These are phyloP conservation scores for Skeletonema marinoi DNA, from an alignment of 108 stramenopile species.

Conservation along the genomic window DNA sequence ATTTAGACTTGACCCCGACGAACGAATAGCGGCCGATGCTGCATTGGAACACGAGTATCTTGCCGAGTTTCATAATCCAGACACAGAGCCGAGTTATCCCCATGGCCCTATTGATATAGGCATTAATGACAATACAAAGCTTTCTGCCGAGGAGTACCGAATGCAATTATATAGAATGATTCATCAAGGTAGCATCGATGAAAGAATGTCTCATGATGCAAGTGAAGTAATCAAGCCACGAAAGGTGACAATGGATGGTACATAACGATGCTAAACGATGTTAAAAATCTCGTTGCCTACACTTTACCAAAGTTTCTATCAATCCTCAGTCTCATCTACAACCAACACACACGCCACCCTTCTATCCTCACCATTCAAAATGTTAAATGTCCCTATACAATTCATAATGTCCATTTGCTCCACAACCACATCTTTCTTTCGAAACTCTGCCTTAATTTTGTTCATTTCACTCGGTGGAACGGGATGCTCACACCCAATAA, in stretches of 20 bases:
- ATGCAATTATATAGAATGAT: slow-evolving; percentile 41
- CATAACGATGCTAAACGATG: too few species aligned
- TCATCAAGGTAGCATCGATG: not conserved
- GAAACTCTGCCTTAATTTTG: slow-evolving; percentile 51
- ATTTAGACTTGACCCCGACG: slow-evolving; percentile 74
- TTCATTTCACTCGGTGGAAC: slow-evolving; percentile 56
- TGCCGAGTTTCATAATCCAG: slow-evolving; percentile 78
- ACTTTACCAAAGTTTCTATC: not conserved
- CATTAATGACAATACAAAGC: slow-evolving; percentile 52
- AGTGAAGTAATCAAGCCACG: not conserved
- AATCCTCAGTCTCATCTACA: slow-evolving; percentile 21
- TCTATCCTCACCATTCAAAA: slow-evolving; percentile 89
- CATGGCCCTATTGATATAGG: slow-evolving; percentile 52
- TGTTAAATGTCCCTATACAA: slow-evolving; percentile 87
- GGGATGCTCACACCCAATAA: slow-evolving; percentile 60
- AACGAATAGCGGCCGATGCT: slow-evolving; percentile 65
- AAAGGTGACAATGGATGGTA: not conserved
- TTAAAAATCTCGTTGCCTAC: not conserved
- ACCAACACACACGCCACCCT: slow-evolving; percentile 69
- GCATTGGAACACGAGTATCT: slow-evolving; percentile 80
- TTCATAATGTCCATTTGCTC: slow-evolving; percentile 71
- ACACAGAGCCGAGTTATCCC: slow-evolving; percentile 54
- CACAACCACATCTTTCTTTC: slow-evolving; percentile 51
- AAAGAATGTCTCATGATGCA: not conserved
- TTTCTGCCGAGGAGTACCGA: slow-evolving; percentile 50